Evolutionary conservation across 2,329 filamentous ascomycete species (phyloP).

Genomic region (Nigrograna mackinnonii): DNA sequence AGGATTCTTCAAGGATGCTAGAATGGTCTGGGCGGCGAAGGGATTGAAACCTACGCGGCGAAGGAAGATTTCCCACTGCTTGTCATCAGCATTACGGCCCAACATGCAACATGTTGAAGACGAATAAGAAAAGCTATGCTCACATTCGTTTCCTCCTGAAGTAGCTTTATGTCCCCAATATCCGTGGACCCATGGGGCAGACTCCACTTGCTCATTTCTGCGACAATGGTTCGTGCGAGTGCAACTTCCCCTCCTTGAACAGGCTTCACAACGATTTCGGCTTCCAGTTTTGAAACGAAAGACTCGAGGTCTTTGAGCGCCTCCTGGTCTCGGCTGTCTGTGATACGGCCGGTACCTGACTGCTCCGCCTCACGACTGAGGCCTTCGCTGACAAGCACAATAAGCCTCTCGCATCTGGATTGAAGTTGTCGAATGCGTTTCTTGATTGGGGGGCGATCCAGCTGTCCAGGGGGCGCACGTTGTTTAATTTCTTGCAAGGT

Average conservation of each 20-base stretch:
- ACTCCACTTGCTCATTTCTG: constrained; percentile 38
- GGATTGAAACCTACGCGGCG: constrained; percentile 69
- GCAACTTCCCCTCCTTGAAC: constrained; percentile 47
- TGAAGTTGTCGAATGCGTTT: constrained; percentile 59
- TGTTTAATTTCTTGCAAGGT: constrained; percentile 75
- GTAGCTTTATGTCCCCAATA: constrained; percentile 38
- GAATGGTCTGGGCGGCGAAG: constrained; percentile 69
- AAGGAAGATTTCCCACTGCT: constrained; percentile 67
- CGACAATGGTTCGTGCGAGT: constrained; percentile 37
- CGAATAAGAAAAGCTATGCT: too few species aligned
- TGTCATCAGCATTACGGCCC: too few species aligned
- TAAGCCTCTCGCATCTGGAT: constrained; percentile 66
- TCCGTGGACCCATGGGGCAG: constrained; percentile 27
- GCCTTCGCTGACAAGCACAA: constrained; percentile 66
- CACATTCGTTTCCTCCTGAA: constrained; percentile 61
- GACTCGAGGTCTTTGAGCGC: constrained; percentile 55
- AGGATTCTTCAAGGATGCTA: constrained; percentile 44
- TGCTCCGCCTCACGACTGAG: constrained; percentile 28
- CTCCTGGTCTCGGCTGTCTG: constrained; percentile 46
- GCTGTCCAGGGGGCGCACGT: constrained; percentile 66
- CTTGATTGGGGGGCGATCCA: constrained; percentile 45
- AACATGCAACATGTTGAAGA: too few species aligned
- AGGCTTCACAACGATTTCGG: constrained; percentile 41
- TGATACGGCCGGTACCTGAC: constrained; percentile 19
- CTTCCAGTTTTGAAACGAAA: constrained; percentile 49